Conservation (phyloP, 2,329 filamentous ascomycete species). For the Pseudogymnoascus pannorum region DNA sequence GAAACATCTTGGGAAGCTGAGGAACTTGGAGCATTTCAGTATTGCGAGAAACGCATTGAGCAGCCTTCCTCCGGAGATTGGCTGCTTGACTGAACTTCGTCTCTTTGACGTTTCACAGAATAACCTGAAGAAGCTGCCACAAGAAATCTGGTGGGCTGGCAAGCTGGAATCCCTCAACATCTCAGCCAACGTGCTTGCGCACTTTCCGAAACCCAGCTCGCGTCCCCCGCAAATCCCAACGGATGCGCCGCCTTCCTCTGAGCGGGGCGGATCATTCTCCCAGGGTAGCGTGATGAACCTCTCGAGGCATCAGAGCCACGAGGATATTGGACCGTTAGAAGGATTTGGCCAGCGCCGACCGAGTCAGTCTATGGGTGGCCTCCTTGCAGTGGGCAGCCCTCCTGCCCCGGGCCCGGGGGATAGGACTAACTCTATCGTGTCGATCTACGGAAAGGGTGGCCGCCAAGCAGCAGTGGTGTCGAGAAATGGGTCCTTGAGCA, state of each 20-base stretch:
- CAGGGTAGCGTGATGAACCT: constrained; percentile 25
- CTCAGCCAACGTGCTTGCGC: constrained; percentile 86
- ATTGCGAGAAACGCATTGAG: constrained; percentile 87
- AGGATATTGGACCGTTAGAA: constrained; percentile 65
- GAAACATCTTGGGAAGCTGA: constrained; percentile 73
- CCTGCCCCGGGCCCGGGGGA: constrained; percentile 53
- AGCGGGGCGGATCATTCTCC: constrained; percentile 13
- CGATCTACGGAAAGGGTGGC: constrained; percentile 69
- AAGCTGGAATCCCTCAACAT: constrained; percentile 88
- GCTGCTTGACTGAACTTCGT: constrained; percentile 74
- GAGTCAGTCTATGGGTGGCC: constrained; percentile 73
- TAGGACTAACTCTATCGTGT: constrained; percentile 79
- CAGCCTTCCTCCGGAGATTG: constrained; percentile 78
- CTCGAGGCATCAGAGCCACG: constrained; percentile 62
- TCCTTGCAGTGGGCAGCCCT: constrained; percentile 68
- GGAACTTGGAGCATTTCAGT: constrained; percentile 81
- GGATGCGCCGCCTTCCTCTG: constrained; percentile 32
- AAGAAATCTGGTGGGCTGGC: constrained; percentile 93
- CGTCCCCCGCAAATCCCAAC: constrained; percentile 56
- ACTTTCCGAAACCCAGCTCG: constrained; percentile 80
- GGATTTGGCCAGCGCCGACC: constrained; percentile 62
- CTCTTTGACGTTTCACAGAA: constrained; percentile 88
- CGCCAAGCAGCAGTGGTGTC: constrained; percentile 81
- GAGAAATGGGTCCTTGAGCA: constrained; percentile 49
- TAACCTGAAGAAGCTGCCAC: constrained; percentile 80